Evolutionary conservation across 2,329 filamentous ascomycete genomes (phyloP).

Genomic region (Teratosphaeria pseudoeucalypti): DNA sequence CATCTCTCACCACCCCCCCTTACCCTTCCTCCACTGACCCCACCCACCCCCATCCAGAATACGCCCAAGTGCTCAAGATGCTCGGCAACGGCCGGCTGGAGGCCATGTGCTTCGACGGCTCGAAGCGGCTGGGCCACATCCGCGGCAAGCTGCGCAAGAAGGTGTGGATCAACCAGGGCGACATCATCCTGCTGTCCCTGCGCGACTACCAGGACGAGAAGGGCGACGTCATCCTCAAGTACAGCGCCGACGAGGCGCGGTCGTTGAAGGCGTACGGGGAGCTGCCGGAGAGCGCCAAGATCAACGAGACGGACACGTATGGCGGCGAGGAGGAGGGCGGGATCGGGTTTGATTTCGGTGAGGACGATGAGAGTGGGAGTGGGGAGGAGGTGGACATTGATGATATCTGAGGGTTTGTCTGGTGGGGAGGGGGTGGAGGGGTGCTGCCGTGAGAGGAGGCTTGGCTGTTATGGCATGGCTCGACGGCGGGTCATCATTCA

Average conservation of each 20-base stretch:
- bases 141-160: conserved; percentile 98
- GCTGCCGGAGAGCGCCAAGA: conserved; percentile 94
- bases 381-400: conserved; percentile 86
- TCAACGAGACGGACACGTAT: conserved; percentile 98
- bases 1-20: neutral
- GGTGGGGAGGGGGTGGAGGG: neutral
- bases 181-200: conserved; percentile 80
- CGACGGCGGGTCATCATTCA: neutral
- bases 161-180: conserved; percentile 98
- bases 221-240: conserved; percentile 88
- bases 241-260: conserved; percentile 88
- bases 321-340: conserved; percentile 88
- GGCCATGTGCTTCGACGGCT: conserved; percentile 89
- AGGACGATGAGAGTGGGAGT: conserved; percentile 56
- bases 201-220: conserved; percentile 93
- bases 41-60: conserved; percentile 41
- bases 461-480: neutral
- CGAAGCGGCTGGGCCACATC: conserved; percentile 73
- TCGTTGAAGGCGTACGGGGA: conserved; percentile 95
- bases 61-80: conserved; percentile 89
- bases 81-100: conserved; percentile 89
- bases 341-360: conserved; percentile 97
- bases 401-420: conserved; percentile 56
- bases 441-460: neutral
- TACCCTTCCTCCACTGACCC: no score